Evolutionary conservation across 176 grass and related monocot genomes (phyloP).

Genomic region (Carex myosuroides): DNA sequence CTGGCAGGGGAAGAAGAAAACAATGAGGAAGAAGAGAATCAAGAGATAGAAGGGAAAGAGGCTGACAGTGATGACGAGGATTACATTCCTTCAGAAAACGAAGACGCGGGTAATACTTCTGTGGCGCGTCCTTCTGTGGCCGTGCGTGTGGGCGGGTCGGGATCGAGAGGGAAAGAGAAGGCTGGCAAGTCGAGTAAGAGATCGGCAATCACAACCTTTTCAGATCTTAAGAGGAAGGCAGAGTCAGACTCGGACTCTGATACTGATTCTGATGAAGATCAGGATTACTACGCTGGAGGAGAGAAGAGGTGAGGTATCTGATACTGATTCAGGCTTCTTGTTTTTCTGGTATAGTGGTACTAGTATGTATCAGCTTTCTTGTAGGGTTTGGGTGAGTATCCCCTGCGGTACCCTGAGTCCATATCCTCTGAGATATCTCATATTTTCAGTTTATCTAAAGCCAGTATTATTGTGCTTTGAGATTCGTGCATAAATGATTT

Average conservation of each 20-base stretch:
- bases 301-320: slow-evolving; percentile 47
- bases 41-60: slow-evolving; percentile 9
- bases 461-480: too few species aligned
- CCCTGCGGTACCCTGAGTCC: too few species aligned
- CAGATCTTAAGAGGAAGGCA: slow-evolving; percentile 45
- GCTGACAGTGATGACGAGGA: slow-evolving; percentile 30
- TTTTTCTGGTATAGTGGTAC: background rate
- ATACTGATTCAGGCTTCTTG: background rate
- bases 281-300: slow-evolving; percentile 45
- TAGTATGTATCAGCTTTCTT: background rate
- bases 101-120: slow-evolving; percentile 6
- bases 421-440: too few species aligned
- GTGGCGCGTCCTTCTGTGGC: slow-evolving; percentile 33
- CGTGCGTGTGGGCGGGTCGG: slow-evolving; percentile 27
- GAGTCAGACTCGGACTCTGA: slow-evolving; percentile 45
- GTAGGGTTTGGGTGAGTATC: background rate
- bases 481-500: too few species aligned
- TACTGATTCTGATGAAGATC: slow-evolving; percentile 43
- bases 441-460: too few species aligned
- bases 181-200: slow-evolving; percentile 21
- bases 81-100: slow-evolving; percentile 19
- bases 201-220: slow-evolving; percentile 38
- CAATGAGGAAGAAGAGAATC: slow-evolving; percentile 14
- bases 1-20: slow-evolving; percentile 24
- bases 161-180: slow-evolving; percentile 14